Percentiles rank a stretch among this genome's conserved stretches.
Evolutionary conservation across 345 rosid species (phyloP).

Genomic region (Xanthoceras sorbifolium): DNA sequence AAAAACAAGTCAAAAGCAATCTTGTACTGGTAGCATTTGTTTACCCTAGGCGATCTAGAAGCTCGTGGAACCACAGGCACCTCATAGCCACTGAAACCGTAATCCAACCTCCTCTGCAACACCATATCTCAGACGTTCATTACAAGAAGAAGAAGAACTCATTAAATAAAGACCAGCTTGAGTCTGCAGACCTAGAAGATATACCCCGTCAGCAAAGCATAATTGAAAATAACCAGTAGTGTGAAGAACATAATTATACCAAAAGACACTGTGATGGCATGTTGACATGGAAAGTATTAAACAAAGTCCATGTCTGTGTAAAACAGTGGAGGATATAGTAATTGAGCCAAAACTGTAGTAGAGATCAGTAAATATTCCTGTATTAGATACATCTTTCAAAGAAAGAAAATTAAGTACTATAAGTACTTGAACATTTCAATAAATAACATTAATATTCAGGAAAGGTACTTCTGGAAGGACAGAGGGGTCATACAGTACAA

Average conservation of each 20-base stretch:
- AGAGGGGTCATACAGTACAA: not conserved
- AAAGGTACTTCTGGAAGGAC: not conserved
- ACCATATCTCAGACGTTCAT: constrained; percentile 60
- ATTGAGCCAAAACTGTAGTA: not conserved
- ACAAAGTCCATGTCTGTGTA: not conserved
- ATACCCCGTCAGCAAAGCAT: not conserved
- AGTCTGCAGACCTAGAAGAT: constrained; percentile 6
- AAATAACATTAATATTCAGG: not conserved
- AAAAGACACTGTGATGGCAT: not conserved
- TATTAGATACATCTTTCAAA: not conserved
- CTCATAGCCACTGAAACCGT: constrained; percentile 88
- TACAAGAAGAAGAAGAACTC: not conserved
- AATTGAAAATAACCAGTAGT: not conserved
- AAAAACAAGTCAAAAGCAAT: not conserved
- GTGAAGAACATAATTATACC: not conserved
- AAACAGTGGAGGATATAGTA: not conserved
- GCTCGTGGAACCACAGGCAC: constrained; percentile 84
- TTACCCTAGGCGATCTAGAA: constrained; percentile 85
- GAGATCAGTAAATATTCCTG: not conserved
- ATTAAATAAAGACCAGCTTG: constrained; percentile 23
- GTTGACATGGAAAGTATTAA: not conserved
- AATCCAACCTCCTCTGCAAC: constrained; percentile 72
- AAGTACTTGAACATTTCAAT: not conserved
- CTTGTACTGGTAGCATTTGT: not conserved
- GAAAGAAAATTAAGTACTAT: not conserved